Conservation (phyloP, 345 rosid genomes). For the Corchorus olitorius region DNA sequence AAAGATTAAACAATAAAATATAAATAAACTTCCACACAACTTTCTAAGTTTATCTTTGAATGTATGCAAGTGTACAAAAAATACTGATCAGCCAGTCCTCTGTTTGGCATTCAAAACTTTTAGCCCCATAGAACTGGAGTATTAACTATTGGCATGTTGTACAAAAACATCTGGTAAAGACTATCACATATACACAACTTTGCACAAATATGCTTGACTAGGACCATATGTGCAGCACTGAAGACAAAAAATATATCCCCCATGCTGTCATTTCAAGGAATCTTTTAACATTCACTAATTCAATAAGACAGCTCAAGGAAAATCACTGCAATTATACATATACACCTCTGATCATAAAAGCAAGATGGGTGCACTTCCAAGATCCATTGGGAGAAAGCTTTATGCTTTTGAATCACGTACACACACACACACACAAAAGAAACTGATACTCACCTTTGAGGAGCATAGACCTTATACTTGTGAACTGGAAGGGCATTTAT, state of each 20-base stretch:
- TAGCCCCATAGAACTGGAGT: not conserved
- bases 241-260: not conserved
- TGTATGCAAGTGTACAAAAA: not conserved
- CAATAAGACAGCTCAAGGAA: not conserved
- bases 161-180: not conserved
- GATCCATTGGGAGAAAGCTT: not conserved
- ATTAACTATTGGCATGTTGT: not conserved
- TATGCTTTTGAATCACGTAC: not conserved
- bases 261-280: not conserved
- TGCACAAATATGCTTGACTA: no score
- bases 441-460: slow-evolving; percentile 40
- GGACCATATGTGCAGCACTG: not conserved
- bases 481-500: slow-evolving; percentile 90
- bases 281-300: not conserved
- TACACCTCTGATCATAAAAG: not conserved
- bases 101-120: not conserved
- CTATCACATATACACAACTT: not conserved
- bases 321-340: not conserved
- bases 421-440: not conserved
- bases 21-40: not conserved
- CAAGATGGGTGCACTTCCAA: not conserved
- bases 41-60: not conserved
- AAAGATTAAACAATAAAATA: slow-evolving; percentile 10
- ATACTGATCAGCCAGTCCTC: not conserved
- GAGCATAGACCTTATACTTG: slow-evolving; percentile 64